phyloP scores from a whole-genome alignment of 768 basidiomycete species.

The Hydnomerulius pinastri region DNA sequence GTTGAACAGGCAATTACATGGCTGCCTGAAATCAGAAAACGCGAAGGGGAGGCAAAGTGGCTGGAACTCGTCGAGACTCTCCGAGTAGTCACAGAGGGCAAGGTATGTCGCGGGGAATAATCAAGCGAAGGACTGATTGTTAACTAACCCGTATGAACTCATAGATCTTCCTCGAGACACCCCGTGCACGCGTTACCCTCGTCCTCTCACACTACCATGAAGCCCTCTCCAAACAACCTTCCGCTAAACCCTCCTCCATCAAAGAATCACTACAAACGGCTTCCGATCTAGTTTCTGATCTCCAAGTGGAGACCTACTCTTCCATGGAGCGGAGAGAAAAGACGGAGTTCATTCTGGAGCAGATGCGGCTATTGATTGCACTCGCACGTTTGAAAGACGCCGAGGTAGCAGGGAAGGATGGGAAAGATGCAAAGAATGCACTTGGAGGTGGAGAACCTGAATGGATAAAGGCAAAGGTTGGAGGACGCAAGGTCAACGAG shows the following conservation, averaged over 20 bases:
- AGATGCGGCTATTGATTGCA: constrained; percentile 87
- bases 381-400: constrained; percentile 77
- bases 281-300: constrained; percentile 88
- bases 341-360: constrained; percentile 96
- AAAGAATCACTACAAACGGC: constrained; percentile 83
- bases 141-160: constrained; percentile 4
- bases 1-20: constrained; percentile 85
- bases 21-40: constrained; percentile 72
- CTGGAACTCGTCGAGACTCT: constrained; percentile 88
- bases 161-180: constrained; percentile 97
- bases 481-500: constrained; percentile 92
- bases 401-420: constrained; percentile 58
- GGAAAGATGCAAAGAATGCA: constrained; percentile 50
- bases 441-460: constrained; percentile 79
- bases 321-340: constrained; percentile 98
- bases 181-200: constrained; percentile 91
- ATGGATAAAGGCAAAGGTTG: constrained; percentile 91
- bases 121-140: too few species aligned
- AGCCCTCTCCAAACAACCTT: constrained; percentile 49
- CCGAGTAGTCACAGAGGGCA: constrained; percentile 92
- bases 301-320: constrained; percentile 98
- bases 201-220: constrained; percentile 87
- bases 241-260: constrained; percentile 36
- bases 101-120: constrained; percentile 58
- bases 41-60: constrained; percentile 74